These are phyloP conservation scores for Rehmannia glutinosa DNA, from an alignment of 257 asterid species.

Conservation along the genomic window DNA sequence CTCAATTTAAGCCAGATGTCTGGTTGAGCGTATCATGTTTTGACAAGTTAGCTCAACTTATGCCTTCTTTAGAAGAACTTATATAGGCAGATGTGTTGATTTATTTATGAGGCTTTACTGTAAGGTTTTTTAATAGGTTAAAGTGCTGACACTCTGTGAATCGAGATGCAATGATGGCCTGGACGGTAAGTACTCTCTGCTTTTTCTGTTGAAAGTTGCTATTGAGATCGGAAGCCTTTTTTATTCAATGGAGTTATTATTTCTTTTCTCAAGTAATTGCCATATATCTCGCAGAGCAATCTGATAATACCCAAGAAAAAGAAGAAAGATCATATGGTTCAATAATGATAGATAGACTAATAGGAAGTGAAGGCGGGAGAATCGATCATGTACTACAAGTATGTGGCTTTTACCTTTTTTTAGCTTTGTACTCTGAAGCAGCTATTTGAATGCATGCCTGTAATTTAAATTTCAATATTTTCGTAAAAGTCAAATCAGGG, in stretches of 20 bases:
- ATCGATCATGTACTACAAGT: slow-evolving; percentile 91
- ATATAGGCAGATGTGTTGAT: too few species aligned
- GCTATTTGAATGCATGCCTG: not conserved
- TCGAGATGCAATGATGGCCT: slow-evolving; percentile 39
- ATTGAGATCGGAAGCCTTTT: not conserved
- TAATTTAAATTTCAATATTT: not conserved
- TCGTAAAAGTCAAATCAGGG: not conserved
- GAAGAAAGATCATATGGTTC: slow-evolving; percentile 90
- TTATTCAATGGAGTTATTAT: too few species aligned
- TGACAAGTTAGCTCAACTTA: too few species aligned
- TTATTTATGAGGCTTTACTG: too few species aligned
- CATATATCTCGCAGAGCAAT: slow-evolving; percentile 48
- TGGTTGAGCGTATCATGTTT: too few species aligned
- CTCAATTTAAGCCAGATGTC: too few species aligned
- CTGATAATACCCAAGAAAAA: slow-evolving; percentile 37
- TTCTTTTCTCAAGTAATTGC: not conserved
- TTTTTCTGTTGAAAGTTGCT: not conserved
- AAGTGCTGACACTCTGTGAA: slow-evolving; percentile 84
- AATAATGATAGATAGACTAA: slow-evolving; percentile 73
- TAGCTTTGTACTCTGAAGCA: too few species aligned
- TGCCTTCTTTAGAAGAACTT: too few species aligned
- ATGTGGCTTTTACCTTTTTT: slow-evolving; percentile 15
- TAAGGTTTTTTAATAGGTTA: slow-evolving; percentile 58
- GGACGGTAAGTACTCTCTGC: slow-evolving; percentile 44
- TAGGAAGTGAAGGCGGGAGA: slow-evolving; percentile 73